Evolutionary conservation across 192 early-diverging fungal genomes (phyloP).

Genomic region (Umbelopsis isabellina): DNA sequence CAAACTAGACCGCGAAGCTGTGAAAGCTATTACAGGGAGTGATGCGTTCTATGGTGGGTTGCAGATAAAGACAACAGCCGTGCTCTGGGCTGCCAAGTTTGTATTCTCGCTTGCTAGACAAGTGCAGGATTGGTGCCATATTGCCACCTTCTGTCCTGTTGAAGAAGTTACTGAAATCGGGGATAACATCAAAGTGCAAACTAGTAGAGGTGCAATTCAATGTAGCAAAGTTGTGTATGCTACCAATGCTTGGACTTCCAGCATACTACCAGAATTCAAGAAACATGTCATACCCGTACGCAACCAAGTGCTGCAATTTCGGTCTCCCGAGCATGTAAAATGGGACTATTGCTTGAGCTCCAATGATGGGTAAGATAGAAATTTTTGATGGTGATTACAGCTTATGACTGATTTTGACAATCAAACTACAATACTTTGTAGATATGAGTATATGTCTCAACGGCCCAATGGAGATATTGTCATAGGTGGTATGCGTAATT

Average conservation of each 20-base stretch:
- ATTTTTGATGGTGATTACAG: neutral
- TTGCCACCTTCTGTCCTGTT: constrained; percentile 10
- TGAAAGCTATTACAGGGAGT: constrained; percentile 24
- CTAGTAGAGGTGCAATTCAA: constrained; percentile 23
- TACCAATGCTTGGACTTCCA: constrained; percentile 34
- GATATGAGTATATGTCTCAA: constrained; percentile 34
- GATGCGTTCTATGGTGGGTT: constrained; percentile 27
- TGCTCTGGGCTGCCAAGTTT: constrained; percentile 32
- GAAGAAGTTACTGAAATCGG: neutral
- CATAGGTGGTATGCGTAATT: constrained; percentile 34
- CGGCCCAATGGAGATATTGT: constrained; percentile 31
- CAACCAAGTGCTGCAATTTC: constrained; percentile 32
- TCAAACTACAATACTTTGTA: neutral
- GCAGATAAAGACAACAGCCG: constrained; percentile 24
- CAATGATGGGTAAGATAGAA: constrained; percentile 21
- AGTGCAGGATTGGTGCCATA: constrained; percentile 15
- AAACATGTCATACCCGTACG: constrained; percentile 20
- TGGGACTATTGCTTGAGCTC: constrained; percentile 42
- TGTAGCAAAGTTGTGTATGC: constrained; percentile 25
- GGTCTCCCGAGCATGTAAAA: constrained; percentile 17
- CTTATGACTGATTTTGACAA: neutral
- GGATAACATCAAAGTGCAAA: neutral
- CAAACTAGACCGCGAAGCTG: neutral
- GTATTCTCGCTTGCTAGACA: constrained; percentile 29
- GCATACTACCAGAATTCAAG: constrained; percentile 10